Evolutionary conservation across 2,329 filamentous ascomycete genomes (phyloP), one percentile per base, ranked within the genome.

Genomic region (Aspergillaceae sp.): DNA sequence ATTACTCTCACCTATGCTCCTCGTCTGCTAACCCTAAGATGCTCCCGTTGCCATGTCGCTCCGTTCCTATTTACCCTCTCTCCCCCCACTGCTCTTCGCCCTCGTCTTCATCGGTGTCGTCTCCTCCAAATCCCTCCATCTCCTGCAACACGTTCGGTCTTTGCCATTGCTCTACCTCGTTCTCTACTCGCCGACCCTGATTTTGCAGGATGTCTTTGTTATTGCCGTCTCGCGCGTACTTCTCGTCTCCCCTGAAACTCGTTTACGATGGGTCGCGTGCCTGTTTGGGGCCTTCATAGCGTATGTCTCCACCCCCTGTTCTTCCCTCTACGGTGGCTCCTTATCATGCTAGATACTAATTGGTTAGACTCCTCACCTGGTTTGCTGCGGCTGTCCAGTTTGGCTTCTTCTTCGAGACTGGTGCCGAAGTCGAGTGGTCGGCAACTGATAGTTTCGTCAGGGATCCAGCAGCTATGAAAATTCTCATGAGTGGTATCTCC

Each of bases 391-490:
- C 65, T 29, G 53, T 61, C 9, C 64, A 66, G 47, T 62, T 69
- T 43, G 62, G 62, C 32, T 69, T 69, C 53, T 69, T 65, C 48
- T 51, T 66, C 42, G 63, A 68, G 47, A 69, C 66, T 2, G 66
- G 66, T 5, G 62, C 62, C 32, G 66, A 69, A 48, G 63, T 69
- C 42, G 60, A 64, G 50, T 69, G 66, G 66, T 55, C 56, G 32
- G 61, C 64, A 33, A 59, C 59, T 32, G 54, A 53, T 47, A 68
- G 58, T 48, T 59, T 69, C 47, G 50, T 66, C 7, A 58, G 51
- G 8, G 65, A 68, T 44, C 62, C 63, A 6, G 64, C 59, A 5
- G 66, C 63, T 8, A 62, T 67, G 54, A 63, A 64, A 47, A 59
- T 68, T 26, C 53, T 68, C 29, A 49, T 67, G 34, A 66, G 62